phyloP scores from a whole-genome alignment of 352 stramenopile genomes.

The Globisporangium lucens region DNA sequence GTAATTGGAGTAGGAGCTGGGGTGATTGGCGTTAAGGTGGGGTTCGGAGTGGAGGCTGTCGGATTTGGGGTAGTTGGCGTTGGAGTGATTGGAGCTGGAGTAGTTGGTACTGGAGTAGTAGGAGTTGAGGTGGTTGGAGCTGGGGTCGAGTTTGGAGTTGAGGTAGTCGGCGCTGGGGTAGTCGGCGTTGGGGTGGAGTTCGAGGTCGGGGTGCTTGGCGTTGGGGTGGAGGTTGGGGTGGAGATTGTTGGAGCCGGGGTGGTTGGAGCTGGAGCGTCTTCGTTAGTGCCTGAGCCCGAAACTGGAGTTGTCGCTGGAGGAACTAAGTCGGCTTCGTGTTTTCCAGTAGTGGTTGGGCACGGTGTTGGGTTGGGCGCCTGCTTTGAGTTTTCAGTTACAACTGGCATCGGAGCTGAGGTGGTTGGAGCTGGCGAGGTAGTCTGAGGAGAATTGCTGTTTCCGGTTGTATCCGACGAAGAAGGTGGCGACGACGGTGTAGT shows the following conservation, averaged over 20 bases:
- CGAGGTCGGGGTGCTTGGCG: no score
- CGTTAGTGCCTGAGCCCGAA: neutral
- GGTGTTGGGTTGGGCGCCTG: neutral
- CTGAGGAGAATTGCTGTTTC: neutral
- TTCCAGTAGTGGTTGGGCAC: neutral
- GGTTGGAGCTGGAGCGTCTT: neutral
- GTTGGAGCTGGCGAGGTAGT: neutral
- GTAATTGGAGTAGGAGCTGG: no score
- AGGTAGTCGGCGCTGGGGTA: neutral
- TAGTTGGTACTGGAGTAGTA: neutral
- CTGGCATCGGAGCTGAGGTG: neutral
- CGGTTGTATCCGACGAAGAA: neutral
- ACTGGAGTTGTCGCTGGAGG: neutral
- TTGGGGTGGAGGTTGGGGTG: neutral
- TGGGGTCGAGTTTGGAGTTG: neutral
- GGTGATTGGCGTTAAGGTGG: neutral
- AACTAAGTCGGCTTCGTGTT: neutral
- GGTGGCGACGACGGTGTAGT: neutral
- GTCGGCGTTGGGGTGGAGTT: no score
- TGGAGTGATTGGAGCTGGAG: neutral
- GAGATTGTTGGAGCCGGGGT: neutral
- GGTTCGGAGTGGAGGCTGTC: no score
- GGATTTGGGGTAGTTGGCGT: no score
- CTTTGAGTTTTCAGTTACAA: no score
- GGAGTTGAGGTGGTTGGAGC: neutral